Evolutionary conservation across 345 rosid genomes (phyloP).

Genomic region (Garcia nutans): DNA sequence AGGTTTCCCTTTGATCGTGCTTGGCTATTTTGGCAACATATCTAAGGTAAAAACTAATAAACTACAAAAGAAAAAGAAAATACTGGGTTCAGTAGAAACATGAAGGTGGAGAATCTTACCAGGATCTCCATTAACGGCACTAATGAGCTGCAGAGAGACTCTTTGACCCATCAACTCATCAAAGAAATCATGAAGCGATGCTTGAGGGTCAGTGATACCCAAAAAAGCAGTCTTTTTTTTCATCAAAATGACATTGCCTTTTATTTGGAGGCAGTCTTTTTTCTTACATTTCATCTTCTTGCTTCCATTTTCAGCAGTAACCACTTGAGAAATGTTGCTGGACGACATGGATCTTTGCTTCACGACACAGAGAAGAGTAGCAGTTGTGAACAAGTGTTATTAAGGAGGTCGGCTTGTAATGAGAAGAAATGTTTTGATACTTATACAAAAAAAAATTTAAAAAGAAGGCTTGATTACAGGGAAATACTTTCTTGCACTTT

Average conservation of each 20-base stretch:
- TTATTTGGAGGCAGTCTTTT: not conserved
- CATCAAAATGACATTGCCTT: not conserved
- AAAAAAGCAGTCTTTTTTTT: not conserved
- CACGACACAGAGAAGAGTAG: not conserved
- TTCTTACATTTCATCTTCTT: slow-evolving; percentile 10
- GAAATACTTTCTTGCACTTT: not conserved
- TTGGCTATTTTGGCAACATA: too few species aligned
- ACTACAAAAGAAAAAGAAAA: not conserved
- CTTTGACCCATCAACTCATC: not conserved
- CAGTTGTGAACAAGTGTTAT: not conserved
- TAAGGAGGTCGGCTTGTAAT: not conserved
- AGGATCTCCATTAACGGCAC: not conserved
- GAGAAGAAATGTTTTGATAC: not conserved
- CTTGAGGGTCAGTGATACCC: not conserved
- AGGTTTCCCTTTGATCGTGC: too few species aligned
- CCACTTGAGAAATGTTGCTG: not conserved
- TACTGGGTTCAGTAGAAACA: not conserved
- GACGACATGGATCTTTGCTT: not conserved
- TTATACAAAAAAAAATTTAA: not conserved
- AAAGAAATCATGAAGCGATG: not conserved
- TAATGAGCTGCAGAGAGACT: slow-evolving; percentile 3
- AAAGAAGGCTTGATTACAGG: too few species aligned
- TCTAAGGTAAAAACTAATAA: not conserved
- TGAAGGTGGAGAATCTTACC: not conserved
- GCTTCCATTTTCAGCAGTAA: slow-evolving; percentile 9